Evolutionary conservation across 2,329 filamentous ascomycete genomes (phyloP).

Genomic region (Diaporthe amygdali): DNA sequence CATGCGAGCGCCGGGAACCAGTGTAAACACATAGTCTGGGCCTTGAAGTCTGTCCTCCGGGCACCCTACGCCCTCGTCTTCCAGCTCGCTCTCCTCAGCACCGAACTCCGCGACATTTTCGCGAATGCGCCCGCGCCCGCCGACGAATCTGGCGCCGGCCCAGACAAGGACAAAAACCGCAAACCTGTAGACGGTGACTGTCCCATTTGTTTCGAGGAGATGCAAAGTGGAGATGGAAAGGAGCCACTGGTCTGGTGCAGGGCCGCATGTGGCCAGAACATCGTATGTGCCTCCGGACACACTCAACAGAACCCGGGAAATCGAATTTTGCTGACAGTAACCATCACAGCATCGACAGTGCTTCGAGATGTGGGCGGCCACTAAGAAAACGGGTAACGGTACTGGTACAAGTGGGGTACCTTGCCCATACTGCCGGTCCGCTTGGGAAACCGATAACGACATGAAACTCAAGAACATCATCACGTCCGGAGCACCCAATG

Average conservation of each 20-base stretch:
- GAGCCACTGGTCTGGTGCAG: conserved; percentile 55
- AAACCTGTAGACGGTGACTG: conserved; percentile 60
- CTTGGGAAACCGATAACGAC: conserved; percentile 56
- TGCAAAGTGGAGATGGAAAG: conserved; percentile 38
- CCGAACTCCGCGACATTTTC: conserved; percentile 66
- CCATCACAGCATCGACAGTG: conserved; percentile 48
- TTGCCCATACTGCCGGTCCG: conserved; percentile 65
- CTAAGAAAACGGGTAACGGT: conserved; percentile 42
- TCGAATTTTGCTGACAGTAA: not conserved
- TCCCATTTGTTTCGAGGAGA: conserved; percentile 61
- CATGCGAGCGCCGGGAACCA: conserved; percentile 58
- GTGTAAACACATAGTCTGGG: conserved; percentile 71
- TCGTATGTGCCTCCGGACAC: conserved; percentile 32
- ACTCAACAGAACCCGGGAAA: not conserved
- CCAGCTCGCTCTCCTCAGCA: conserved; percentile 64
- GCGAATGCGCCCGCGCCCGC: conserved; percentile 56
- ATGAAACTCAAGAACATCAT: conserved; percentile 49
- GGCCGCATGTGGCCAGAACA: conserved; percentile 59
- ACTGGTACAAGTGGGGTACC: conserved; percentile 45
- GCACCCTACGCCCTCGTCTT: conserved; percentile 62
- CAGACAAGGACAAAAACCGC: conserved; percentile 42
- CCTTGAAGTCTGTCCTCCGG: conserved; percentile 63
- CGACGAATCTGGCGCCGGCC: conserved; percentile 30
- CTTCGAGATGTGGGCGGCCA: conserved; percentile 59
- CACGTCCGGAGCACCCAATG: conserved; percentile 43